phyloP scores from a whole-genome alignment of 495 filamentous ascomycete species.

The Penicillium mononematosum region DNA sequence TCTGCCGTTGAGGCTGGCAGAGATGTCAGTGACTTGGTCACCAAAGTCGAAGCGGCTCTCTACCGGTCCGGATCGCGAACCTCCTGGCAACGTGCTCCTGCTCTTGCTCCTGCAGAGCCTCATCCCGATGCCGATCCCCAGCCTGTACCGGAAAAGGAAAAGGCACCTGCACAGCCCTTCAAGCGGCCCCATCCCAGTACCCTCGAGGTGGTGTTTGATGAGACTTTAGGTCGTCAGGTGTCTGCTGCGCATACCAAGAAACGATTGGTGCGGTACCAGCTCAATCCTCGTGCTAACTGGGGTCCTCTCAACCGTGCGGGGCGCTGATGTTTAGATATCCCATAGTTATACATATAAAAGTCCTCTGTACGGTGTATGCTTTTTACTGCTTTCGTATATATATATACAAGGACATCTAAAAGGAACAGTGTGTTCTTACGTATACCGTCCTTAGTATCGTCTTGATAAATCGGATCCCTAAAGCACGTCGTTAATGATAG shows the following conservation, averaged over 20 bases:
- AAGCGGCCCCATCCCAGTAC: constrained; percentile 32
- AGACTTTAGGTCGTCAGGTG: constrained; percentile 67
- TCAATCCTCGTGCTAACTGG: constrained; percentile 89
- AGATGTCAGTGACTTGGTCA: constrained; percentile 40
- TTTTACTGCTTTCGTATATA: background rate
- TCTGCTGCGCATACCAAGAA: constrained; percentile 40
- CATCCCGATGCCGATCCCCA: constrained; percentile 3
- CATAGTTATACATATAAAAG: background rate
- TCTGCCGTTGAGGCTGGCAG: constrained; percentile 34
- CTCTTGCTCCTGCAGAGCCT: constrained; percentile 13
- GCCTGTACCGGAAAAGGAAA: constrained; percentile 21
- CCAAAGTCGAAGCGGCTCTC: constrained; percentile 48
- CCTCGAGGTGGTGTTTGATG: constrained; percentile 76
- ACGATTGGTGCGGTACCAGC: constrained; percentile 77
- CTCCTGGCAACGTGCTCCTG: constrained; percentile 14
- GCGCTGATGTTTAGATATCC: constrained; percentile 4
- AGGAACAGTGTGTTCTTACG: too few species aligned
- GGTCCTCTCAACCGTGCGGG: constrained; percentile 79
- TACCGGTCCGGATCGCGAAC: constrained; percentile 36
- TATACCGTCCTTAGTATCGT: too few species aligned
- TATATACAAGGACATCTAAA: too few species aligned
- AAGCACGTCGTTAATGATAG: too few species aligned
- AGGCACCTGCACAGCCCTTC: constrained; percentile 2
- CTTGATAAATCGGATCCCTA: too few species aligned
- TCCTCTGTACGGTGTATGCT: background rate